Evolutionary conservation across 202 grass and related monocot genomes (phyloP).

Genomic region (Panicum hallii): DNA sequence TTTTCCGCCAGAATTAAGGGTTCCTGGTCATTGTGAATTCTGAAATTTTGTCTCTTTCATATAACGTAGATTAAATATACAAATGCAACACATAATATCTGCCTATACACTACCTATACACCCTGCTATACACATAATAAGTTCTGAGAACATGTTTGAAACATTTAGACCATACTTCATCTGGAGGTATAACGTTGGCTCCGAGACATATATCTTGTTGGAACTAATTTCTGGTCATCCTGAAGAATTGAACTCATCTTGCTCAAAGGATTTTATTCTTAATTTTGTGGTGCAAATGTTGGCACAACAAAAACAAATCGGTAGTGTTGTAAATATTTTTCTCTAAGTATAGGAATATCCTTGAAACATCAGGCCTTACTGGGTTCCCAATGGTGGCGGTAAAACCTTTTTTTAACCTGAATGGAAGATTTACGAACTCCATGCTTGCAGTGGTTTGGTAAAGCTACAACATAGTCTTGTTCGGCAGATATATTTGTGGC

Average conservation of each 20-base stretch:
- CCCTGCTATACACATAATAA: no score
- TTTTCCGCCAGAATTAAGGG: not conserved
- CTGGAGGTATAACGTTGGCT: not conserved
- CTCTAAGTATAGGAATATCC: not conserved
- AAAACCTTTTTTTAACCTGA: not conserved
- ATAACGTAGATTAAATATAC: not conserved
- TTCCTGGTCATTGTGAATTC: not conserved
- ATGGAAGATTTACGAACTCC: not conserved
- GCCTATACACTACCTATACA: not conserved
- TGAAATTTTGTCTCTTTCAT: constrained; percentile 12
- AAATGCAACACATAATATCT: not conserved
- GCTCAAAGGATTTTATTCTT: constrained; percentile 6
- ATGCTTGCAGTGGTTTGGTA: not conserved
- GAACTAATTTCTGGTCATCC: constrained; percentile 20
- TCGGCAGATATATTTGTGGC: not conserved
- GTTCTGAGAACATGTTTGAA: constrained; percentile 11
- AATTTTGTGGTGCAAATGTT: constrained; percentile 20
- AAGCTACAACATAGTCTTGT: constrained; percentile 27
- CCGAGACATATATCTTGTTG: not conserved
- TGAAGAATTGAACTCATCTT: not conserved
- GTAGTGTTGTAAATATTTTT: not conserved
- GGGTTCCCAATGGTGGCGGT: not conserved
- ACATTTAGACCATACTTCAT: not conserved
- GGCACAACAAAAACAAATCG: constrained; percentile 18
- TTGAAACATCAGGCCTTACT: constrained; percentile 13